A percentile compares a stretch with the other conserved stretches of the same genome.
Conservation (phyloP, 768 basidiomycete species). For the Boletus coccyginus region DNA sequence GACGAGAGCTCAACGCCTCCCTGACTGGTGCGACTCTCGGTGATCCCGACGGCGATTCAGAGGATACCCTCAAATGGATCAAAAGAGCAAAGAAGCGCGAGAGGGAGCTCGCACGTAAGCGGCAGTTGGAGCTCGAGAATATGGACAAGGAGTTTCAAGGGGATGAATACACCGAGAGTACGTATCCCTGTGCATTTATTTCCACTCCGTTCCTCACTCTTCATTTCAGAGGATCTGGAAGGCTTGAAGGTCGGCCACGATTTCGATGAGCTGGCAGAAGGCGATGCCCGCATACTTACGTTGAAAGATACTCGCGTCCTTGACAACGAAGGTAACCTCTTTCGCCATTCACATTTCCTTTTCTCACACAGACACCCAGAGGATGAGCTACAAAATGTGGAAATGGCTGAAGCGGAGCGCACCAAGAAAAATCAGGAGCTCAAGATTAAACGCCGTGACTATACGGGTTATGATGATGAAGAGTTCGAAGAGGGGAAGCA, state of each 20-base stretch:
- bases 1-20: conserved; percentile 86
- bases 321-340: conserved; percentile 78
- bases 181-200: conserved; percentile 25
- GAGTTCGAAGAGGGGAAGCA: conserved; percentile 77
- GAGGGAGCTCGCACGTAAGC: conserved; percentile 81
- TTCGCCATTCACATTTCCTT: not conserved
- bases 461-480: conserved; percentile 95
- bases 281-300: conserved; percentile 93
- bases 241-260: conserved; percentile 97
- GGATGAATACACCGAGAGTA: conserved; percentile 85
- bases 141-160: conserved; percentile 74
- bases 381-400: conserved; percentile 96
- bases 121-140: conserved; percentile 78
- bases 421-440: conserved; percentile 75
- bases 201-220: not conserved
- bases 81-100: conserved; percentile 89
- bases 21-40: conserved; percentile 93
- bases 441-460: conserved; percentile 86
- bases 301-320: conserved; percentile 95
- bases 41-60: conserved; percentile 74
- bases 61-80: conserved; percentile 86
- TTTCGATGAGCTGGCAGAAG: conserved; percentile 88
- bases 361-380: conserved; percentile 46
- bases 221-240: conserved; percentile 70
- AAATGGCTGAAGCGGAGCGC: conserved; percentile 87